These are phyloP conservation scores for Aspergillus sp. DNA, from an alignment of 2,329 filamentous ascomycete species.

Conservation along the genomic window DNA sequence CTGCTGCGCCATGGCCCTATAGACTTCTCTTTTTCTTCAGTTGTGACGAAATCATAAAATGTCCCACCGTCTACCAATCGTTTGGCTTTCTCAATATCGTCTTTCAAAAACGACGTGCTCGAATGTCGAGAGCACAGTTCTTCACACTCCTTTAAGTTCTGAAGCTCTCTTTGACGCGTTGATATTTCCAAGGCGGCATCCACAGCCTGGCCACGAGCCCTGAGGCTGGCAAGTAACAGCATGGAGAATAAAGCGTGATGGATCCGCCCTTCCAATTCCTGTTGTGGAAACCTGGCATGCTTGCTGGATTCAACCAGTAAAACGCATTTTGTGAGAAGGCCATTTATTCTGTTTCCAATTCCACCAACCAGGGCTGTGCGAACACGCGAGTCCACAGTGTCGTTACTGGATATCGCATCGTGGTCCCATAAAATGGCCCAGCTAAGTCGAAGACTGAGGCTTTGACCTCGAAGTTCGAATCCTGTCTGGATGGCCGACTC, in stretches of 20 bases:
- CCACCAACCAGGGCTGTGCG: neutral
- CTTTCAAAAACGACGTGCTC: neutral
- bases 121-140: neutral
- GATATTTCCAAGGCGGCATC: neutral
- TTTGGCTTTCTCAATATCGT: slow-evolving; percentile 4
- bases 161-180: neutral
- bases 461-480: no score
- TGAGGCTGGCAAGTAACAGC: slow-evolving; percentile 1
- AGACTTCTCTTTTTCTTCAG: slow-evolving; percentile 4
- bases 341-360: neutral
- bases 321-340: neutral
- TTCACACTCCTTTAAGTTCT: neutral
- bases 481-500: no score
- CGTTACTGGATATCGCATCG: neutral
- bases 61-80: slow-evolving; percentile 1
- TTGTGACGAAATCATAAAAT: slow-evolving; percentile 5
- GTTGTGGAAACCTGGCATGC: neutral
- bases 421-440: no score
- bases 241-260: slow-evolving; percentile 4
- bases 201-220: neutral
- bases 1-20: slow-evolving; percentile 5
- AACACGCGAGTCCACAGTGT: neutral
- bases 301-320: neutral
- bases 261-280: slow-evolving; percentile 3
- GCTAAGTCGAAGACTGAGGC: no score